phyloP scores from a whole-genome alignment of 495 filamentous ascomycete species.

The Rhizodiscina lignyota region DNA sequence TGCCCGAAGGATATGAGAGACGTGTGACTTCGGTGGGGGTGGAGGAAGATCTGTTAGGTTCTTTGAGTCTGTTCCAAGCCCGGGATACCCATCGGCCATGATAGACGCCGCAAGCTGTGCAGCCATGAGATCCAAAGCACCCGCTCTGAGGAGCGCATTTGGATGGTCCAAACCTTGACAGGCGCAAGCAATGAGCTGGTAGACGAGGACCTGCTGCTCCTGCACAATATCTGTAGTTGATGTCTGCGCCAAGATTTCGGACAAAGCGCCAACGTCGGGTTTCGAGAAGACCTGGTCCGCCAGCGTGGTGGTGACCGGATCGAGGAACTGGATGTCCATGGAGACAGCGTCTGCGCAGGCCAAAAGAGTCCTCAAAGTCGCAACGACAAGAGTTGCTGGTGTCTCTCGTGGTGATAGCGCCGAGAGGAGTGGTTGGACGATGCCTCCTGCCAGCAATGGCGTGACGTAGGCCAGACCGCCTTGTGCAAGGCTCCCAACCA shows the following conservation, averaged over 20 bases:
- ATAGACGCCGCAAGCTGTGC: slow-evolving; percentile 60
- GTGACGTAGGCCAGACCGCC: slow-evolving; percentile 66
- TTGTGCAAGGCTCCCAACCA: slow-evolving; percentile 74
- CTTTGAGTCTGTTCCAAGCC: slow-evolving; percentile 36
- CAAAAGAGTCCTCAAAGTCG: slow-evolving; percentile 58
- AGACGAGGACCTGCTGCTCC: slow-evolving; percentile 50
- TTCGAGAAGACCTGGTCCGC: slow-evolving; percentile 47
- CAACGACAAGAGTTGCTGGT: slow-evolving; percentile 46
- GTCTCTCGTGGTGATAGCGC: slow-evolving; percentile 48
- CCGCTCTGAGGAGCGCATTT: slow-evolving; percentile 45
- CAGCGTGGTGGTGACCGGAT: slow-evolving; percentile 17
- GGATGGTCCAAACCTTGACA: slow-evolving; percentile 55
- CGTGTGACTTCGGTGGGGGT: slow-evolving; percentile 38
- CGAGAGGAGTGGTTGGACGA: slow-evolving; percentile 48
- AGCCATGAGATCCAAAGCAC: slow-evolving; percentile 67
- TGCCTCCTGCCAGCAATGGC: slow-evolving; percentile 49
- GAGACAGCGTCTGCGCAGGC: slow-evolving; percentile 47
- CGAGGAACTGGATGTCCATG: slow-evolving; percentile 24
- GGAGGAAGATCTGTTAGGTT: slow-evolving; percentile 37
- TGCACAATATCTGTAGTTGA: slow-evolving; percentile 29
- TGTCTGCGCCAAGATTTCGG: slow-evolving; percentile 45
- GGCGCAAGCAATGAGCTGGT: slow-evolving; percentile 50
- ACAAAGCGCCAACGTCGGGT: slow-evolving; percentile 30
- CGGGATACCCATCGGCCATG: slow-evolving; percentile 45
- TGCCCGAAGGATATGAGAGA: slow-evolving; percentile 63